phyloP scores from a whole-genome alignment of 1,139 yeast species.

The Wickerhamomyces sp. region DNA sequence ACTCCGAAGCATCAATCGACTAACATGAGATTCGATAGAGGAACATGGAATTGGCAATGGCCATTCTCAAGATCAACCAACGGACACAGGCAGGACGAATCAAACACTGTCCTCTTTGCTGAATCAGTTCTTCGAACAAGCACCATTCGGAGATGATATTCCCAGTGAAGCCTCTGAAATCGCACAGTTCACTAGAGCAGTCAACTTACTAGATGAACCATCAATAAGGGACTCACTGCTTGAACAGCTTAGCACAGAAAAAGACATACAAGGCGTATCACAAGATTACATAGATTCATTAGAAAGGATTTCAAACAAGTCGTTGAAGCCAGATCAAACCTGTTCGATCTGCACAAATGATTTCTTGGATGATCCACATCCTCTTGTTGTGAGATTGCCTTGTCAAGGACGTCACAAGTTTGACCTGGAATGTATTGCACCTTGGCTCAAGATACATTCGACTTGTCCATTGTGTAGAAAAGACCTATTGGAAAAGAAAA shows the following conservation, averaged over 20 bases:
- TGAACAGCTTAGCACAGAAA: constrained; percentile 24
- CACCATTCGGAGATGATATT: constrained; percentile 2
- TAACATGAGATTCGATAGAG: constrained; percentile 4
- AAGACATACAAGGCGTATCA: constrained; percentile 51
- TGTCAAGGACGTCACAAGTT: constrained; percentile 66
- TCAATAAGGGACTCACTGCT: constrained; percentile 17
- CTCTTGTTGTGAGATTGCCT: constrained; percentile 76
- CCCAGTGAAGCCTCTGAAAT: constrained; percentile 21
- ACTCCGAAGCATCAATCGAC: neutral
- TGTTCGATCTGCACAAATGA: constrained; percentile 85
- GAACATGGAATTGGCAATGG: constrained; percentile 10
- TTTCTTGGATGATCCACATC: constrained; percentile 70
- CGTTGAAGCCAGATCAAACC: constrained; percentile 48
- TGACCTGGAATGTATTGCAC: constrained; percentile 86
- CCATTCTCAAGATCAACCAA: neutral
- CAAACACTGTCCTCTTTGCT: constrained; percentile 16
- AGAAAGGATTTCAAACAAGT: constrained; percentile 58
- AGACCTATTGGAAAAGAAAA: constrained; percentile 53
- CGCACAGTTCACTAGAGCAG: constrained; percentile 20
- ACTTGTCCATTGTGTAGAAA: constrained; percentile 90
- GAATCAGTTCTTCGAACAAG: constrained; percentile 10
- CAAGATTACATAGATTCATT: constrained; percentile 70
- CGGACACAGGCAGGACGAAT: constrained; percentile 10
- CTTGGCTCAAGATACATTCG: constrained; percentile 76
- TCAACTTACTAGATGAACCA: constrained; percentile 15